Conservation (phyloP, 164 flowering plant genomes). For the Umbellularia californica region DNA sequence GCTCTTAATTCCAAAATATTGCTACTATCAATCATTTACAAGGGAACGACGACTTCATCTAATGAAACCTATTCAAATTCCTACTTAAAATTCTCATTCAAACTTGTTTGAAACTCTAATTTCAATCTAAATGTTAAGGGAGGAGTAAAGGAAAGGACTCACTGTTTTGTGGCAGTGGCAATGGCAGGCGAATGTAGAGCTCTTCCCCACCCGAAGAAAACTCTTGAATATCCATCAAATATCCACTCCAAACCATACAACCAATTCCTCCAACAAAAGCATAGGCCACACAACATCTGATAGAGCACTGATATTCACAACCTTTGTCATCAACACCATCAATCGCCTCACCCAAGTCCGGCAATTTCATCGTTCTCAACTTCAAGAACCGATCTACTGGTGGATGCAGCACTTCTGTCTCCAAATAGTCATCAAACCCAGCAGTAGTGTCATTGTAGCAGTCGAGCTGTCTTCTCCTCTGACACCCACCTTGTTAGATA, state of each 20-base stretch:
- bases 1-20: too few relatives aligned
- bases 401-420: neutral
- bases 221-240: slow-evolving; percentile 9
- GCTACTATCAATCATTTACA: too few relatives aligned
- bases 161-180: too few relatives aligned
- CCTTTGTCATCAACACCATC: neutral
- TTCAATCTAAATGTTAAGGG: too few relatives aligned
- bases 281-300: slow-evolving; percentile 8
- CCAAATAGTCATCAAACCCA: slow-evolving; percentile 24
- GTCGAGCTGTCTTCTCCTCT: too few relatives aligned
- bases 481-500: too few relatives aligned
- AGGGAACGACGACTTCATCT: too few relatives aligned
- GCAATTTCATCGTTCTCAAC: slow-evolving; percentile 25
- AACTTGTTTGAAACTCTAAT: too few relatives aligned
- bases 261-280: slow-evolving; percentile 3
- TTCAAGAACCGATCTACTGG: slow-evolving; percentile 6
- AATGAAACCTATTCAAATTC: too few relatives aligned
- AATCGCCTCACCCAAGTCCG: slow-evolving; percentile 14
- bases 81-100: too few relatives aligned
- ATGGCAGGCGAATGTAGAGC: slow-evolving; percentile 1
- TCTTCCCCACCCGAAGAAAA: neutral
- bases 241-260: slow-evolving; percentile 7
- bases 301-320: slow-evolving; percentile 1
- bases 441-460: neutral
- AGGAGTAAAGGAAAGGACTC: too few relatives aligned